A percentile compares a stretch with the other conserved stretches of the same genome.
Evolutionary conservation across 2,329 filamentous ascomycete genomes (phyloP).

Genomic region (Pseudocercospora ulei): DNA sequence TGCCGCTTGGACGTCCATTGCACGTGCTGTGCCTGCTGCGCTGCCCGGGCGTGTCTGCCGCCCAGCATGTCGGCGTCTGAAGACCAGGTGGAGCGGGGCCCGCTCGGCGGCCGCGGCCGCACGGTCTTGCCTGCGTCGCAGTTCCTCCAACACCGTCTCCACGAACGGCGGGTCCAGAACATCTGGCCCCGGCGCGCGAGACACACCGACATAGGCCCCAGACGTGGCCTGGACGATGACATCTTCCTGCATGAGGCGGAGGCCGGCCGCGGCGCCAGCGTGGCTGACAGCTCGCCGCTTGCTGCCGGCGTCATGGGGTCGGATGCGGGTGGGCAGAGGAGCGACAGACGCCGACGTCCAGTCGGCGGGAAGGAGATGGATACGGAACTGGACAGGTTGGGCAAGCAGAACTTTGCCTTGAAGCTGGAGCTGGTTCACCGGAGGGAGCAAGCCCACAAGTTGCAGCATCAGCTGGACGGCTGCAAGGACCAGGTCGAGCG

Average conservation of each 20-base stretch:
- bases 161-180: constrained; percentile 30
- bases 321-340: constrained; percentile 18
- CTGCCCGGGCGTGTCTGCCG: constrained; percentile 1
- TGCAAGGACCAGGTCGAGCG: constrained; percentile 46
- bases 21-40: neutral
- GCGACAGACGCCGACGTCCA: constrained; percentile 46
- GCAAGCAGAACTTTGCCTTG: constrained; percentile 68
- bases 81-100: constrained; percentile 15
- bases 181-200: constrained; percentile 29
- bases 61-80: constrained; percentile 15
- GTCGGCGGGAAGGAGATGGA: too few species aligned
- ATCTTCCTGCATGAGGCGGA: constrained; percentile 34
- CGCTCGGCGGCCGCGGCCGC: constrained; percentile 15
- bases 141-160: constrained; percentile 33
- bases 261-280: constrained; percentile 15
- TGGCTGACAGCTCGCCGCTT: constrained; percentile 30
- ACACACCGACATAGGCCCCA: constrained; percentile 32
- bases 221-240: constrained; percentile 31
- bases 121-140: constrained; percentile 30
- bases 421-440: constrained; percentile 64
- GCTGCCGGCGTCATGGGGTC: constrained; percentile 16
- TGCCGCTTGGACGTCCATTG: neutral
- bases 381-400: constrained; percentile 56
- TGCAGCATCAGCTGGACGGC: constrained; percentile 51
- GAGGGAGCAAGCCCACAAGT: constrained; percentile 51